Conservation (phyloP, 352 stramenopile species). For the Globisporangium splendens region DNA sequence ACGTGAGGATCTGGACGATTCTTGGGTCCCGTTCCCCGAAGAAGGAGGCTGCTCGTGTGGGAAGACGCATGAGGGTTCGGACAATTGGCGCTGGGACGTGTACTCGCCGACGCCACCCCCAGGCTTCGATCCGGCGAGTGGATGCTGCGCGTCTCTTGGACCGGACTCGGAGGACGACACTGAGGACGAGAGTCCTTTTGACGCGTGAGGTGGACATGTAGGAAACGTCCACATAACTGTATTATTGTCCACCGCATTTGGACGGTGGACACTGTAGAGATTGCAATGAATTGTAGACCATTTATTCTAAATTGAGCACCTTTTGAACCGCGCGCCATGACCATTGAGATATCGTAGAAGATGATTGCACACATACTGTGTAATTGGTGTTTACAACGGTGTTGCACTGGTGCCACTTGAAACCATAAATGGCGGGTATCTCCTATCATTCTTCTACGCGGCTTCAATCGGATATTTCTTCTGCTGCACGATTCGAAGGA, state of each 20-base stretch:
- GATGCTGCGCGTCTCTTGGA: conserved; percentile 1
- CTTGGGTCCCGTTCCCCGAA: background rate
- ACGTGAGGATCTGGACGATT: no score
- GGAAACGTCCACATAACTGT: background rate
- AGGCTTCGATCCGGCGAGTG: conserved; percentile 9
- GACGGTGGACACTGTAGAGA: no score
- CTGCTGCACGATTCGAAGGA: conserved; percentile 76
- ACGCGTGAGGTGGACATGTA: background rate
- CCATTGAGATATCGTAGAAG: no score
- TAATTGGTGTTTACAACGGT: background rate
- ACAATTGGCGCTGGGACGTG: conserved; percentile 11
- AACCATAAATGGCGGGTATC: background rate
- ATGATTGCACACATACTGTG: background rate
- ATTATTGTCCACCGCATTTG: no score
- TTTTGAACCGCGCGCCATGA: no score
- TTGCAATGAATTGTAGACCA: no score
- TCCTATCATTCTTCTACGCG: conserved; percentile 1
- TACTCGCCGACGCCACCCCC: conserved; percentile 7
- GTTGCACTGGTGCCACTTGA: background rate
- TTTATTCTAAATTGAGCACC: no score
- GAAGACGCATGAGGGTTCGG: conserved; percentile 1
- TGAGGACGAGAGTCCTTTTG: conserved; percentile 6
- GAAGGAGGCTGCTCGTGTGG: conserved; percentile 11
- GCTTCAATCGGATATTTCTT: conserved; percentile 51
- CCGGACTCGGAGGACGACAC: conserved; percentile 5